These are phyloP conservation scores for Rosa multiflora DNA, from an alignment of 306 rosid species.

Conservation along the genomic window DNA sequence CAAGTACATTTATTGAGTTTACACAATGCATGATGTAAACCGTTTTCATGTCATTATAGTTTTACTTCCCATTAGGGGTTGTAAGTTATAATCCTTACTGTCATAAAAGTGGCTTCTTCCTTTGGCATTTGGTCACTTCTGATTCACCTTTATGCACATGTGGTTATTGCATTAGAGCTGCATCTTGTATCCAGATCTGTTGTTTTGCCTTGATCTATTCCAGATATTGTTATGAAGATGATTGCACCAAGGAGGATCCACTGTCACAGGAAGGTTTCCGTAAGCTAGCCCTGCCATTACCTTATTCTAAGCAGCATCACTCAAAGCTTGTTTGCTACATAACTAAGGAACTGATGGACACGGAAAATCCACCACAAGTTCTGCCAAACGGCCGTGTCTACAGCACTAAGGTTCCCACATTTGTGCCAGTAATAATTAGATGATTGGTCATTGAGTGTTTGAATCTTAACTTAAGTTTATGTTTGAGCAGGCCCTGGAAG, in stretches of 20 bases:
- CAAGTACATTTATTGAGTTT: not conserved
- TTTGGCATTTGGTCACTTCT: conserved; percentile 9
- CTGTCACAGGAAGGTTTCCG: conserved; percentile 86
- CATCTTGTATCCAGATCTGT: conserved; percentile 19
- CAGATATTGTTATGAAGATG: conserved; percentile 93
- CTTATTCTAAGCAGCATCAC: conserved; percentile 90
- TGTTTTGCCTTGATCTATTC: conserved; percentile 57
- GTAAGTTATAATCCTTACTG: not conserved
- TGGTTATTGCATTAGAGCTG: not conserved
- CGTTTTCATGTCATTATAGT: not conserved
- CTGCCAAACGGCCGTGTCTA: conserved; percentile 93
- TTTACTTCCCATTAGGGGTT: not conserved
- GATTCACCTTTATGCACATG: conserved; percentile 22
- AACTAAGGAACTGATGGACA: conserved; percentile 94
- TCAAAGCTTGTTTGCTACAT: conserved; percentile 97
- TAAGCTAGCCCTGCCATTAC: conserved; percentile 73
- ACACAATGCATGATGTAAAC: not conserved
- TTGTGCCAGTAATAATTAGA: not conserved
- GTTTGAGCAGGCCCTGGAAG: conserved; percentile 79
- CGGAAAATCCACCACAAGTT: conserved; percentile 93
- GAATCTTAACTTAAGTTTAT: conserved; percentile 23
- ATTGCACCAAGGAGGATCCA: conserved; percentile 98
- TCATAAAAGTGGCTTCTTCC: conserved; percentile 5
- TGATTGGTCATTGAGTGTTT: not conserved
- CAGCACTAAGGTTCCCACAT: conserved; percentile 70